These are phyloP conservation scores for Prunus salicina DNA, from an alignment of 306 rosid species.

Conservation along the genomic window DNA sequence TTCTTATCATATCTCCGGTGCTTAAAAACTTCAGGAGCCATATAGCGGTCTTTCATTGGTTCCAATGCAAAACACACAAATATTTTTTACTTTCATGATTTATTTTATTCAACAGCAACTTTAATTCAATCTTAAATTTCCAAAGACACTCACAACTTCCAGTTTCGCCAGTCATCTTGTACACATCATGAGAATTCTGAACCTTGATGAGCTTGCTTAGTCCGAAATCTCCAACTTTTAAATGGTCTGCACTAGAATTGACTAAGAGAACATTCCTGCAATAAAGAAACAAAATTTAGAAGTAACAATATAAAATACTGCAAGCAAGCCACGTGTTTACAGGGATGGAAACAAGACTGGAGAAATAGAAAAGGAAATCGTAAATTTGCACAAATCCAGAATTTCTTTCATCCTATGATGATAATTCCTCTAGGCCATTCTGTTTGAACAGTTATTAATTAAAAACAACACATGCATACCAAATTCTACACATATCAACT, in stretches of 20 bases:
- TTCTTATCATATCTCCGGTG: constrained; percentile 87
- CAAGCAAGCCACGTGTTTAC: constrained; percentile 21
- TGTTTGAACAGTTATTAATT: background rate
- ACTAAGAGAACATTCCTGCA: constrained; percentile 94
- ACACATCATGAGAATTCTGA: constrained; percentile 87
- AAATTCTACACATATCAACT: constrained; percentile 24
- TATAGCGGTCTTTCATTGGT: constrained; percentile 70
- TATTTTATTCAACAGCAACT: constrained; percentile 11
- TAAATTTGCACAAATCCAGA: background rate
- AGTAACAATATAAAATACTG: constrained; percentile 7
- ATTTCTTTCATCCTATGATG: background rate
- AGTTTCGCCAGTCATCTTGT: constrained; percentile 99
- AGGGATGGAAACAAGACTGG: constrained; percentile 4
- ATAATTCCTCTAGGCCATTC: background rate
- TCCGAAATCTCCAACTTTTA: constrained; percentile 97
- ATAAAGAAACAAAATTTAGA: constrained; percentile 23
- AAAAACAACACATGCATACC: constrained; percentile 13
- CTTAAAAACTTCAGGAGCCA: constrained; percentile 97
- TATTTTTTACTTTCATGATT: constrained; percentile 2
- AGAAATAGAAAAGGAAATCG: background rate
- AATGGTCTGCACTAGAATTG: constrained; percentile 92
- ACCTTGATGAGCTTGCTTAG: constrained; percentile 95
- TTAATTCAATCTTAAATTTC: constrained; percentile 13
- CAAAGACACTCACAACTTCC: constrained; percentile 86
- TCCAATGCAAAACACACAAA: constrained; percentile 21